phyloP scores from a whole-genome alignment of 2,329 filamentous ascomycete genomes.

The Microcera coccophila region DNA sequence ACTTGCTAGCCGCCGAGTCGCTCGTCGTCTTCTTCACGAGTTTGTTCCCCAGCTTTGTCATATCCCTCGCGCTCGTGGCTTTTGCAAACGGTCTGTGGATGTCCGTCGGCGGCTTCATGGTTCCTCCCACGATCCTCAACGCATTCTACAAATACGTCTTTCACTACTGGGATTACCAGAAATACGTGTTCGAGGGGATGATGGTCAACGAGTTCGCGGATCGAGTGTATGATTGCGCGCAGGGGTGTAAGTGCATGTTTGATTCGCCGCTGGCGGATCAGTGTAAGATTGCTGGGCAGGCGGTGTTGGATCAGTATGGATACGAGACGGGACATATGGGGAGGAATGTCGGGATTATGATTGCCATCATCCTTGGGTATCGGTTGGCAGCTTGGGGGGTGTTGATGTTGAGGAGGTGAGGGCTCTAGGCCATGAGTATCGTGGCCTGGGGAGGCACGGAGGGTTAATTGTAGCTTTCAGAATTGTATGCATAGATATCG shows the following conservation, averaged over 20 bases:
- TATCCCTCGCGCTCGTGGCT: slow-evolving; percentile 72
- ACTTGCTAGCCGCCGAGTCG: slow-evolving; percentile 76
- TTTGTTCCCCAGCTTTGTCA: slow-evolving; percentile 74
- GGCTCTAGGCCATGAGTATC: too few relatives aligned
- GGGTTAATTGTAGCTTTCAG: too few relatives aligned
- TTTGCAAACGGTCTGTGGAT: slow-evolving; percentile 91
- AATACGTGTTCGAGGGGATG: slow-evolving; percentile 86
- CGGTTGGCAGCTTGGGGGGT: slow-evolving; percentile 58
- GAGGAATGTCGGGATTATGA: slow-evolving; percentile 72
- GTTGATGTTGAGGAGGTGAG: slow-evolving; percentile 36
- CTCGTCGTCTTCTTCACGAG: slow-evolving; percentile 73
- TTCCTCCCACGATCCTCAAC: slow-evolving; percentile 68
- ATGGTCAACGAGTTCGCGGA: slow-evolving; percentile 82
- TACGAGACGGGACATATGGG: slow-evolving; percentile 67
- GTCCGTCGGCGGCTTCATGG: slow-evolving; percentile 79
- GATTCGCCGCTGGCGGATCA: slow-evolving; percentile 48
- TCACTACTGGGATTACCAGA: slow-evolving; percentile 84
- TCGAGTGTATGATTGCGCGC: slow-evolving; percentile 51
- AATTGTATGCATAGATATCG: too few relatives aligned
- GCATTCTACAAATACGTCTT: slow-evolving; percentile 84
- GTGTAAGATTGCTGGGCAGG: slow-evolving; percentile 68
- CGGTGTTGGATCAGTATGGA: slow-evolving; percentile 65
- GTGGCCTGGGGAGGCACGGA: too few relatives aligned
- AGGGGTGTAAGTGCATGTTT: slow-evolving; percentile 67
- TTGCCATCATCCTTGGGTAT: slow-evolving; percentile 66